phyloP scores from a whole-genome alignment of 2,329 filamentous ascomycete genomes.

The Blastomyces emzantsi region DNA sequence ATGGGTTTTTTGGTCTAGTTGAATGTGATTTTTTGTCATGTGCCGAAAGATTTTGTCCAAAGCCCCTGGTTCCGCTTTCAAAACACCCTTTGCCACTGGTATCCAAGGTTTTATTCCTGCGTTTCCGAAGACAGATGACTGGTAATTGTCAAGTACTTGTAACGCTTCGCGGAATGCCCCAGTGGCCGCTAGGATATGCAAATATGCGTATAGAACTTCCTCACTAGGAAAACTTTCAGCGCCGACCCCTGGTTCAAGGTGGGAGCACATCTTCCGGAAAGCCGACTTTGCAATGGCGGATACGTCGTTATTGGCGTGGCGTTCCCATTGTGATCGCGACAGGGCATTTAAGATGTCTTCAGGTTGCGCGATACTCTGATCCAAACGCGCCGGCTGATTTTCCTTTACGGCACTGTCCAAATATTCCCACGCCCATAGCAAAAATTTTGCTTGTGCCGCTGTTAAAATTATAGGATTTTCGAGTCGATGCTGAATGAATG shows the following conservation, averaged over 20 bases:
- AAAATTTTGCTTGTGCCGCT: slow-evolving; percentile 56
- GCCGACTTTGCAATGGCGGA: slow-evolving; percentile 35
- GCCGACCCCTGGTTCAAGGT: neutral
- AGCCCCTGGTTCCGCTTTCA: slow-evolving; percentile 37
- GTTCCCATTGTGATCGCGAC: slow-evolving; percentile 27
- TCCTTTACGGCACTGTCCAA: slow-evolving; percentile 33
- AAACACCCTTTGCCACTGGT: slow-evolving; percentile 46
- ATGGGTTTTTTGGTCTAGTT: slow-evolving; percentile 35
- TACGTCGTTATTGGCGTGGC: slow-evolving; percentile 30
- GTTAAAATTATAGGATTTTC: slow-evolving; percentile 47
- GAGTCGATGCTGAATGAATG: slow-evolving; percentile 52
- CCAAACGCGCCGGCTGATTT: neutral
- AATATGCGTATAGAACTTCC: slow-evolving; percentile 38
- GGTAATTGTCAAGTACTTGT: slow-evolving; percentile 37
- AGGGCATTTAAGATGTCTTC: slow-evolving; percentile 35
- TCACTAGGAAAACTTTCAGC: slow-evolving; percentile 16
- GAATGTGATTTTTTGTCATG: slow-evolving; percentile 20
- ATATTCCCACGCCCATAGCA: slow-evolving; percentile 52
- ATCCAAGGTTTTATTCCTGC: slow-evolving; percentile 35
- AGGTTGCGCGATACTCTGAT: slow-evolving; percentile 16
- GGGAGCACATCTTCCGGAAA: slow-evolving; percentile 25
- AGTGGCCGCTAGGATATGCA: slow-evolving; percentile 46
- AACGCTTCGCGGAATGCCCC: slow-evolving; percentile 49
- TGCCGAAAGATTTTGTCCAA: slow-evolving; percentile 19
- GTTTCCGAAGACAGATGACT: slow-evolving; percentile 24